Evolutionary conservation across 345 rosid species (phyloP).

Genomic region (Dipteronia dyeriana): DNA sequence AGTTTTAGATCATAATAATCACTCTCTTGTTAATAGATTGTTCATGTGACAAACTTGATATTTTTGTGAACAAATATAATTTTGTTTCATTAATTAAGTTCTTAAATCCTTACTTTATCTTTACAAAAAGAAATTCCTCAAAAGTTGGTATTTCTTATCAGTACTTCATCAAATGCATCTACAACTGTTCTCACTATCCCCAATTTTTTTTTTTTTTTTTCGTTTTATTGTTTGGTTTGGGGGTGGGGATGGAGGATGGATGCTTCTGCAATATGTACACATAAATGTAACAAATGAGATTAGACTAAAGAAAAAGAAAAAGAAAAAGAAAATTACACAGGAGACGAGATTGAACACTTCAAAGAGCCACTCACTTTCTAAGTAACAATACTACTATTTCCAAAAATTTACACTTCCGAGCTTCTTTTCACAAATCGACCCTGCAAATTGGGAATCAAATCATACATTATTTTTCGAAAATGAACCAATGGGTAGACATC

Average conservation of each 20-base stretch:
- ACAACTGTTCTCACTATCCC: not conserved
- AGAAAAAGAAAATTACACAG: not conserved
- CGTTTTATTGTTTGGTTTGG: not conserved
- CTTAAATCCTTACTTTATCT: no score
- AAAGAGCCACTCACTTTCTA: not conserved
- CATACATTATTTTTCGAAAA: not conserved
- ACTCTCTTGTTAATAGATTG: no score
- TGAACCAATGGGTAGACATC: not conserved
- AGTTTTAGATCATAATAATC: no score
- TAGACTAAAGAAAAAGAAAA: no score
- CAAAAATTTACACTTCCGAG: slow-evolving; percentile 18
- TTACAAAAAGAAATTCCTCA: no score
- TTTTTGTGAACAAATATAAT: no score
- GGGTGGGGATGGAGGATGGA: not conserved
- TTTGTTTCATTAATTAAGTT: no score
- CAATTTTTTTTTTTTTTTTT: not conserved
- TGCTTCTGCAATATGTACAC: not conserved
- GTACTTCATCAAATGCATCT: not conserved
- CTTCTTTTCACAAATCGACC: slow-evolving; percentile 68
- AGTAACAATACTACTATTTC: not conserved
- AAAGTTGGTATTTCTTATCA: not conserved
- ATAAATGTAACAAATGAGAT: not conserved
- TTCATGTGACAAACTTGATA: no score
- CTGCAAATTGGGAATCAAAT: slow-evolving; percentile 28
- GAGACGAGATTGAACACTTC: not conserved